A percentile compares a stretch with the other conserved stretches of the same genome.
phyloP scores from a whole-genome alignment of 164 flowering plant genomes.

The Nelumbo lutea region DNA sequence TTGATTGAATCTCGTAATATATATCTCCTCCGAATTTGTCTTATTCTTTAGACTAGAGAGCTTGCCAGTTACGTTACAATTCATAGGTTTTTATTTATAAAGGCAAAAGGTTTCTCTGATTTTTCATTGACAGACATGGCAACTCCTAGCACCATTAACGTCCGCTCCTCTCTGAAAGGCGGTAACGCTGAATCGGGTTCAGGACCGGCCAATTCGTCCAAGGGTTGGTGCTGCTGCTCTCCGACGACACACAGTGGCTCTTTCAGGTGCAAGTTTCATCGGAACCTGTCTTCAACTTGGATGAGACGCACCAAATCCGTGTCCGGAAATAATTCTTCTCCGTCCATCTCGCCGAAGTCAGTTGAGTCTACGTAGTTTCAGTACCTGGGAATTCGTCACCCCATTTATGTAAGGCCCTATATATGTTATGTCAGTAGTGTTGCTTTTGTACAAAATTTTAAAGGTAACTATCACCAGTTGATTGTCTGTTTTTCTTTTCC shows the following conservation, averaged over 20 bases:
- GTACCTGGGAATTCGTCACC: too few species aligned
- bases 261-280: slow-evolving; percentile 48
- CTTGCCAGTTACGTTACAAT: too few species aligned
- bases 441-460: too few species aligned
- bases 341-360: slow-evolving; percentile 32
- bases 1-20: too few species aligned
- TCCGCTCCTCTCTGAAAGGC: slow-evolving; percentile 19
- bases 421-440: too few species aligned
- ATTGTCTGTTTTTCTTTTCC: too few species aligned
- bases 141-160: not conserved
- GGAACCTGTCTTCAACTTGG: slow-evolving; percentile 29
- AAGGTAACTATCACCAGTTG: too few species aligned
- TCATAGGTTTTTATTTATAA: too few species aligned
- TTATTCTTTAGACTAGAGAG: too few species aligned
- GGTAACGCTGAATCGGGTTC: not conserved
- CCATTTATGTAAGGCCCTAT: too few species aligned
- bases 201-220: slow-evolving; percentile 14
- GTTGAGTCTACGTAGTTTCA: slow-evolving; percentile 21
- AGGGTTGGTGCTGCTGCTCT: slow-evolving; percentile 52
- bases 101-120: too few species aligned
- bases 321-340: slow-evolving; percentile 19
- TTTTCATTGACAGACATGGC: not conserved
- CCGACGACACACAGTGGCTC: slow-evolving; percentile 59
- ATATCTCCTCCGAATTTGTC: too few species aligned
- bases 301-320: slow-evolving; percentile 41